Evolutionary conservation across 495 filamentous ascomycete species (phyloP).

Genomic region (Astrothelium macrocarpum): DNA sequence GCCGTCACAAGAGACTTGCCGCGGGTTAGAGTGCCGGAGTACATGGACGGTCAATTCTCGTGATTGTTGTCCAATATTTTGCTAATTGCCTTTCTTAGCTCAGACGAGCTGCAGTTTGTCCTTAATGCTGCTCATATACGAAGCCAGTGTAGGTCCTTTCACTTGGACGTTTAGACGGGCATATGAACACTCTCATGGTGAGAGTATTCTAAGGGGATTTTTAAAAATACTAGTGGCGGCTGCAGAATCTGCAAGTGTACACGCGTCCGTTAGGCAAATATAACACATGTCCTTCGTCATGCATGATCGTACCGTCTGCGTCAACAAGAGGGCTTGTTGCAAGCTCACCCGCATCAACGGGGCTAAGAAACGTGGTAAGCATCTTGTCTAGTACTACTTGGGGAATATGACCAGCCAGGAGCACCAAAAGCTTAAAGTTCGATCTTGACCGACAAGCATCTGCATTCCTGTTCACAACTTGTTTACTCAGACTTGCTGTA

Average conservation of each 20-base stretch:
- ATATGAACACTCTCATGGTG: constrained; percentile 26
- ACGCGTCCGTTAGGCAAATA: too few species aligned
- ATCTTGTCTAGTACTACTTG: too few species aligned
- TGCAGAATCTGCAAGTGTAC: constrained; percentile 8
- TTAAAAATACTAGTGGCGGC: constrained; percentile 3
- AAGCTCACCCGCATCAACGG: too few species aligned
- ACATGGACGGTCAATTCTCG: constrained; percentile 25
- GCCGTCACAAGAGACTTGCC: constrained; percentile 19
- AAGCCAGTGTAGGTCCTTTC: constrained; percentile 27
- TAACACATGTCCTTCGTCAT: too few species aligned
- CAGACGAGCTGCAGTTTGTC: constrained; percentile 33
- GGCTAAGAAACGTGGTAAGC: too few species aligned
- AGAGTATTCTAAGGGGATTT: constrained; percentile 14
- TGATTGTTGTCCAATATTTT: constrained; percentile 29
- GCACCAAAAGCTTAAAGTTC: too few species aligned
- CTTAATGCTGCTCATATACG: constrained; percentile 27
- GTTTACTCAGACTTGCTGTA: too few species aligned
- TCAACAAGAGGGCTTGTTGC: too few species aligned
- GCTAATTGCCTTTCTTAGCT: constrained; percentile 20
- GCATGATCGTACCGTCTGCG: too few species aligned
- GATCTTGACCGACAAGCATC: too few species aligned
- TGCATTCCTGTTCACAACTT: too few species aligned
- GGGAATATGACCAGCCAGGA: too few species aligned
- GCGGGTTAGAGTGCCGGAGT: constrained; percentile 23
- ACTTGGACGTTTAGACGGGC: constrained; percentile 25